These are phyloP conservation scores for Dactylellina drechsleri DNA, from an alignment of 2,329 filamentous ascomycete genomes.

Conservation along the genomic window DNA sequence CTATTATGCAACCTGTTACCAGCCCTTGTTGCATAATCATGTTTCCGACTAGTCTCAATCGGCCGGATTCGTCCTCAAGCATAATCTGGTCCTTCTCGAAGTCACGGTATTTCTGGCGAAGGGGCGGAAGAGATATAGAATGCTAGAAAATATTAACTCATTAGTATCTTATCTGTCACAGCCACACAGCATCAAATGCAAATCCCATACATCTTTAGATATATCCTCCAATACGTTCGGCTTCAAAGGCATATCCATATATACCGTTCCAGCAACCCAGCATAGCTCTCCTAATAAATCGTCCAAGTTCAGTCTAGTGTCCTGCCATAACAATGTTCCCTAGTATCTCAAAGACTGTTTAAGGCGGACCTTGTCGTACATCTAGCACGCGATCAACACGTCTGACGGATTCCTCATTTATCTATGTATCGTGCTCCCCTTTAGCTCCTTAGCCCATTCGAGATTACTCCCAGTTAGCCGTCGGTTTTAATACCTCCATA, in stretches of 20 bases:
- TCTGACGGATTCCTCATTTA: constrained; percentile 78
- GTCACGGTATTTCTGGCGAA: constrained; percentile 77
- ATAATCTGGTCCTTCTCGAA: constrained; percentile 75
- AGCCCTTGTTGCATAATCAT: constrained; percentile 75
- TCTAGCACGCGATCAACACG: constrained; percentile 90
- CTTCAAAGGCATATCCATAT: constrained; percentile 96
- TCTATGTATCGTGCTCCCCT: constrained; percentile 61
- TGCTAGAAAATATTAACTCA: constrained; percentile 67
- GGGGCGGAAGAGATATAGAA: constrained; percentile 85
- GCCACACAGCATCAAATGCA: neutral
- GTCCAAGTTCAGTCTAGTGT: neutral
- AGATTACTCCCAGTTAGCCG: neutral
- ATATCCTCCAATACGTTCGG: constrained; percentile 96
- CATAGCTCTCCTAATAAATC: constrained; percentile 71
- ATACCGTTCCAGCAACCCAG: constrained; percentile 93
- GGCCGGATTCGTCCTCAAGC: constrained; percentile 94
- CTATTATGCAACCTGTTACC: constrained; percentile 92
- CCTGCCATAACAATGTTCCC: neutral
- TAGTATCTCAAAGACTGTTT: constrained; percentile 13
- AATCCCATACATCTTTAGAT: constrained; percentile 78
- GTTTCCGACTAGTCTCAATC: constrained; percentile 80
- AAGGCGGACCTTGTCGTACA: constrained; percentile 76
- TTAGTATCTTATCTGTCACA: neutral
- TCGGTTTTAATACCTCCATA: constrained; percentile 66
- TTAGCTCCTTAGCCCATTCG: neutral